These are phyloP conservation scores for Mucor velutinosus DNA, from an alignment of 371 early-diverging fungal species.

Conservation along the genomic window DNA sequence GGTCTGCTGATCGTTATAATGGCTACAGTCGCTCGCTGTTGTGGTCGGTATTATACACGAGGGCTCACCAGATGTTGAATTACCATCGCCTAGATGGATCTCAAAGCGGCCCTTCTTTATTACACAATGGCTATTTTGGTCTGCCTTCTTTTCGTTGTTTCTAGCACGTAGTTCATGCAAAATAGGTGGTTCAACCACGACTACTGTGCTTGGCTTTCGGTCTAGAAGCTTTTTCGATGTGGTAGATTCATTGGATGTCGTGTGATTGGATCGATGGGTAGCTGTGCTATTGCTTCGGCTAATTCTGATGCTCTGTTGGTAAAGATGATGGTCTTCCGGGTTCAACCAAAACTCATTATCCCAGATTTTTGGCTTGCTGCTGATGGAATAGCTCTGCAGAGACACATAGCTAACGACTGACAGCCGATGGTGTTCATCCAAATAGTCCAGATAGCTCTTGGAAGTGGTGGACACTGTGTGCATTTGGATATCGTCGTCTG, in stretches of 20 bases:
- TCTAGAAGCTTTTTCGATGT: not conserved
- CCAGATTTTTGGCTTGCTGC: conserved; percentile 14
- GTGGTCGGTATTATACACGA: not conserved
- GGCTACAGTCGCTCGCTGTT: not conserved
- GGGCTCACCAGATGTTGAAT: not conserved
- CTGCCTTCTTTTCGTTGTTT: conserved; percentile 14
- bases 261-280: not conserved
- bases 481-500: not conserved
- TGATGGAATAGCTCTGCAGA: not conserved
- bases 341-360: conserved; percentile 19
- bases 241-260: not conserved
- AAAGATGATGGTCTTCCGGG: conserved; percentile 4
- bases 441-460: conserved; percentile 1
- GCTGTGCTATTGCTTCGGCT: conserved; percentile 8
- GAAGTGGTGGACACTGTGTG: not conserved
- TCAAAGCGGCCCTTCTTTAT: conserved; percentile 48
- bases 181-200: conserved; percentile 19
- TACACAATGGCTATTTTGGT: conserved; percentile 14
- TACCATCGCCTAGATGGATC: conserved; percentile 28
- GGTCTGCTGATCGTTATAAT: not conserved
- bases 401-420: conserved; percentile 5
- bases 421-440: conserved; percentile 7
- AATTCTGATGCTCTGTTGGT: not conserved
- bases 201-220: conserved; percentile 5
- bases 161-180: conserved; percentile 28